phyloP scores from a whole-genome alignment of 495 filamentous ascomycete species.

The Terfezia boudieri region DNA sequence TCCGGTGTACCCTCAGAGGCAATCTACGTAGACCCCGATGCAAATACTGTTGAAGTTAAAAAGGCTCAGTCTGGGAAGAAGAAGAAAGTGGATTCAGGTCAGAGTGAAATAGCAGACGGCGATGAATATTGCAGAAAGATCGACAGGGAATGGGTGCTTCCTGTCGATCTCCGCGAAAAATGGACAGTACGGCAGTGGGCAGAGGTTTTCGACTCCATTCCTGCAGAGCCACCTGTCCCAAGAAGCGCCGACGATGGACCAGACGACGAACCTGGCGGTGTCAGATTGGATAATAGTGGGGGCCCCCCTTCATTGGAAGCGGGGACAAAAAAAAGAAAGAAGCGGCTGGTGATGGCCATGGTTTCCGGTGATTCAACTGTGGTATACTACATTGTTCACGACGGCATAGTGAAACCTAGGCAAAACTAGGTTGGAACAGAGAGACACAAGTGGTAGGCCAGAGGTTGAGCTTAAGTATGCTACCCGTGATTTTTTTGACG shows the following conservation, averaged over 20 bases:
- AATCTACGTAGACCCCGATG: slow-evolving; percentile 75
- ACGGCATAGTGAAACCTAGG: slow-evolving; percentile 85
- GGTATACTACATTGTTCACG: slow-evolving; percentile 85
- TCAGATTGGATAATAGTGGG: slow-evolving; percentile 22
- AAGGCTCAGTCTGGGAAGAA: slow-evolving; percentile 3
- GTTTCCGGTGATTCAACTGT: slow-evolving; percentile 78
- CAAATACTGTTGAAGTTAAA: slow-evolving; percentile 5
- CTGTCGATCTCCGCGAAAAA: slow-evolving; percentile 55
- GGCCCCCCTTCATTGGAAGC: slow-evolving; percentile 4
- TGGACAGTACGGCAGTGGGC: slow-evolving; percentile 61
- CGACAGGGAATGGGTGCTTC: slow-evolving; percentile 69
- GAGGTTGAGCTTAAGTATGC: too few species aligned
- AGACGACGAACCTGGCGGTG: slow-evolving; percentile 14
- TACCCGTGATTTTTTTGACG: too few species aligned
- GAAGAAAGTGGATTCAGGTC: neutral
- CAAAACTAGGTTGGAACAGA: slow-evolving; percentile 40
- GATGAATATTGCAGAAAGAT: slow-evolving; percentile 30
- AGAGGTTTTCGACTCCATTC: slow-evolving; percentile 56
- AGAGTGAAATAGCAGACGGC: slow-evolving; percentile 48
- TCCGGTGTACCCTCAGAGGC: slow-evolving; percentile 71
- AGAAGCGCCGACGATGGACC: slow-evolving; percentile 8
- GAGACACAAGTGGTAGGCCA: too few species aligned
- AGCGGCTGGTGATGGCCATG: slow-evolving; percentile 62
- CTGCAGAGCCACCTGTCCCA: slow-evolving; percentile 23
- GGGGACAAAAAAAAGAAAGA: slow-evolving; percentile 26